Evolutionary conservation across 2,329 filamentous ascomycete species (phyloP), one percentile per base, ranked within the genome.

Genomic region (Fusarium tuaranense): DNA sequence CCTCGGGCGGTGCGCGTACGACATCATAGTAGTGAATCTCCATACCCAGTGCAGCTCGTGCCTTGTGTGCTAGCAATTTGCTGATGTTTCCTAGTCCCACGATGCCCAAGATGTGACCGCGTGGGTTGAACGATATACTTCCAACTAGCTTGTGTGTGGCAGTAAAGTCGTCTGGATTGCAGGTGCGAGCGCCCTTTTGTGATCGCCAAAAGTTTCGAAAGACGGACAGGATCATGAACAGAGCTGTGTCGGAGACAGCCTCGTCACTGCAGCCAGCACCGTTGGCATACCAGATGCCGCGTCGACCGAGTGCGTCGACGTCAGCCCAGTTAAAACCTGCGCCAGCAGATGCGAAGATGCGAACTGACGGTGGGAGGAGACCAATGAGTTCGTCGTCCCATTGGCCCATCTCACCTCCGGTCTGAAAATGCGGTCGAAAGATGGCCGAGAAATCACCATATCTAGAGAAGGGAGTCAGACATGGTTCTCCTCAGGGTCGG

Each of bases 281-380:
- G 44, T 87, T 87, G 60, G 83, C 80, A 65, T 86, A 86, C 81
- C 77, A 88, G 72, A 86, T 84, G 2, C 77, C 74, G 2, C 76
- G 78, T 0, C 77, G 73, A 7, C 80, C 76, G 5, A 90, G 82
- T 0, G 82, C 80, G 41, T 86, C 82, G 0, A 87, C 88, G 76
- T 92, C 88, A 1, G 89, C 89, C 90, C 89, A 92, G 80, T 92
- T 89, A 76, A 90, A 92, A 12, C 90, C 84, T 3, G 90, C 90
- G 7, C 90, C 90, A 3, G 90, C 90, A 14, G 86, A 89, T 34
- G 90, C 88, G 78, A 90, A 92, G 38, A 92, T 88, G 59, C 85
- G 85, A 66, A 89, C 87, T 16, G 86, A 87, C 0, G 79, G 18
- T 0, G 90, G 90, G 0, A 92, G 80, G 5, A 89, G 80, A 0